Conservation (phyloP, 495 filamentous ascomycete genomes). For the Penicillium daleae region DNA sequence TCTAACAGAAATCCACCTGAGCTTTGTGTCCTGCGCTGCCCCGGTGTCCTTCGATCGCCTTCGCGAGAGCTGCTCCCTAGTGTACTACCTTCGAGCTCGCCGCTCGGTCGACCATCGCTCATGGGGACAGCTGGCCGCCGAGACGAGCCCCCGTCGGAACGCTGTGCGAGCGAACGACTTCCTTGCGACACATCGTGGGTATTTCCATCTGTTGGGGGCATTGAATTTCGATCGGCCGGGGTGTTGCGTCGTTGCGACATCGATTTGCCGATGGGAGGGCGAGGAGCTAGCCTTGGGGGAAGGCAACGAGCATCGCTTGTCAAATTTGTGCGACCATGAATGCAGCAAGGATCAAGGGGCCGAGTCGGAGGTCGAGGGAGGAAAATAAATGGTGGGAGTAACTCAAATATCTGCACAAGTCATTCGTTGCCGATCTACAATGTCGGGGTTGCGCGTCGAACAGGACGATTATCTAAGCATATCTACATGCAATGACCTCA, state of each 20-base stretch:
- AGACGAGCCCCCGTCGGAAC: slow-evolving; percentile 25
- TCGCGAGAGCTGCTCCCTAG: slow-evolving; percentile 47
- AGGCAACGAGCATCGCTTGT: slow-evolving; percentile 30
- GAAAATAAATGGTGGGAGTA: neutral
- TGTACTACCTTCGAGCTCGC: slow-evolving; percentile 48
- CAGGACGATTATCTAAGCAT: slow-evolving; percentile 24
- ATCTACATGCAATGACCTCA: neutral
- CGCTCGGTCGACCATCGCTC: slow-evolving; percentile 38
- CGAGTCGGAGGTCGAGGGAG: neutral
- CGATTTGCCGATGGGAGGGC: slow-evolving; percentile 23
- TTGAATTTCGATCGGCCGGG: slow-evolving; percentile 19
- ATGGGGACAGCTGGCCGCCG: slow-evolving; percentile 29
- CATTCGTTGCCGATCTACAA: slow-evolving; percentile 18
- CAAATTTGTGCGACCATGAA: slow-evolving; percentile 26
- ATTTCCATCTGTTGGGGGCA: slow-evolving; percentile 23
- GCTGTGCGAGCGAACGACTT: slow-evolving; percentile 12
- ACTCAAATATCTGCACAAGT: slow-evolving; percentile 11
- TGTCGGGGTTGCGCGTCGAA: slow-evolving; percentile 25
- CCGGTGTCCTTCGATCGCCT: slow-evolving; percentile 32
- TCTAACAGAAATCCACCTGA: slow-evolving; percentile 54
- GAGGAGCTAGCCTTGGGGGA: slow-evolving; percentile 24
- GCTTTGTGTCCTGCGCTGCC: slow-evolving; percentile 39
- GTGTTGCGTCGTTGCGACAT: slow-evolving; percentile 34
- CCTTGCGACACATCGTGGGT: slow-evolving; percentile 9
- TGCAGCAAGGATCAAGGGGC: slow-evolving; percentile 7